phyloP scores from a whole-genome alignment of 2,329 filamentous ascomycete species.

The Arthroderma sp. region DNA sequence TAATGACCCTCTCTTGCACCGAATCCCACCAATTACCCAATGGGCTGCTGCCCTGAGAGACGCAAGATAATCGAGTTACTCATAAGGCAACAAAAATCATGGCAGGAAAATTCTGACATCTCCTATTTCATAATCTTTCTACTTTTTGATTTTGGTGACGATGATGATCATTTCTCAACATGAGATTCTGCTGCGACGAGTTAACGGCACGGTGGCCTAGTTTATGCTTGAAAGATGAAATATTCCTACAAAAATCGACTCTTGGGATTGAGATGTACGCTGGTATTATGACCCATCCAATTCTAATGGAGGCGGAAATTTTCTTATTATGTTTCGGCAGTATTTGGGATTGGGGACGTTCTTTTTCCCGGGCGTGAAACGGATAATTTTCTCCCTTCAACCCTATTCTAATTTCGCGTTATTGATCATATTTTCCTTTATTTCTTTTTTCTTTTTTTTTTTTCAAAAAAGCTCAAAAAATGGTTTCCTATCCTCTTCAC shows the following conservation, averaged over 20 bases:
- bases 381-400: background rate
- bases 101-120: background rate
- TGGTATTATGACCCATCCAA: background rate
- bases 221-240: background rate
- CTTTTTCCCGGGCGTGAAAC: background rate
- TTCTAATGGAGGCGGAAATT: background rate
- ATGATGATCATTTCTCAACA: background rate
- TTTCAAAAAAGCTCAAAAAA: background rate
- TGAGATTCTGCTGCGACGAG: background rate
- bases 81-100: background rate
- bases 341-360: background rate
- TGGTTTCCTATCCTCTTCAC: background rate
- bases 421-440: background rate
- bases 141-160: background rate
- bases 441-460: background rate
- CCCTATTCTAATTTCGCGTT: background rate
- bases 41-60: constrained; percentile 29
- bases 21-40: constrained; percentile 38
- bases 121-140: background rate
- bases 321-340: background rate
- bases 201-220: background rate
- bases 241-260: background rate
- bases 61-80: background rate
- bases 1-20: constrained; percentile 41
- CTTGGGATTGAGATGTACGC: background rate